A percentile compares a stretch with the other conserved stretches of the same genome.
phyloP scores from a whole-genome alignment of 2,329 filamentous ascomycete genomes.

The Colletotrichum simmondsii region DNA sequence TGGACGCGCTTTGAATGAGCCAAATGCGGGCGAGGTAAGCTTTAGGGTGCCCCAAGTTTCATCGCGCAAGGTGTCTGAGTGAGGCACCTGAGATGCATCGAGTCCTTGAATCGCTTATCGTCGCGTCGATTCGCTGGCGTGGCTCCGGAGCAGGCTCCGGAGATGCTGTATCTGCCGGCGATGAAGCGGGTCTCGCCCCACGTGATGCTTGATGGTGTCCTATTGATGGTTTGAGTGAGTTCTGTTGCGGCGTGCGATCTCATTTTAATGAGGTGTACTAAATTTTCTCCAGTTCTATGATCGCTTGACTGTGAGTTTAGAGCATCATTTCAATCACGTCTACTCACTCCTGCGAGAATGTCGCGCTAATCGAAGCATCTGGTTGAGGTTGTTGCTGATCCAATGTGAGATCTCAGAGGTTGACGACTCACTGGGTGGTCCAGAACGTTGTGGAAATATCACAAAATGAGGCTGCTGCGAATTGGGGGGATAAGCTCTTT shows the following conservation, averaged over 20 bases:
- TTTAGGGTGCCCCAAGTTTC: not conserved
- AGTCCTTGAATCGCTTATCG: too few species aligned
- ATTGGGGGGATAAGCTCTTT: constrained; percentile 8
- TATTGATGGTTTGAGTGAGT: not conserved
- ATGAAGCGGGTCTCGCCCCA: not conserved
- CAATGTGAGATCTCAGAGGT: not conserved
- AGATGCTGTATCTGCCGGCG: not conserved
- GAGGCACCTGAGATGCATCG: not conserved
- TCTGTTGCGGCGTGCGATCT: not conserved
- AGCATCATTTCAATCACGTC: not conserved
- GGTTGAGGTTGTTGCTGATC: not conserved
- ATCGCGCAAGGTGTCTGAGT: not conserved
- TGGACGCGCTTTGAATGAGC: not conserved
- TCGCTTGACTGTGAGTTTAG: not conserved
- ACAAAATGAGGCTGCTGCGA: not conserved
- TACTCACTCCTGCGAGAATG: not conserved
- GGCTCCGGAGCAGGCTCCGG: not conserved
- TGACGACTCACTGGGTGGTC: not conserved
- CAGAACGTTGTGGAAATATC: not conserved
- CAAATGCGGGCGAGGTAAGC: not conserved
- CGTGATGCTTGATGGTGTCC: too few species aligned
- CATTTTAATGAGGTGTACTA: not conserved
- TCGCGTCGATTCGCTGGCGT: not conserved
- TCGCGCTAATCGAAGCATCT: not conserved
- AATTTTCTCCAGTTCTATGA: not conserved